Percentiles rank a stretch among this genome's conserved stretches.
phyloP scores from a whole-genome alignment of 805 yeast genomes.

The Saccharomycopsis lassenensis region DNA sequence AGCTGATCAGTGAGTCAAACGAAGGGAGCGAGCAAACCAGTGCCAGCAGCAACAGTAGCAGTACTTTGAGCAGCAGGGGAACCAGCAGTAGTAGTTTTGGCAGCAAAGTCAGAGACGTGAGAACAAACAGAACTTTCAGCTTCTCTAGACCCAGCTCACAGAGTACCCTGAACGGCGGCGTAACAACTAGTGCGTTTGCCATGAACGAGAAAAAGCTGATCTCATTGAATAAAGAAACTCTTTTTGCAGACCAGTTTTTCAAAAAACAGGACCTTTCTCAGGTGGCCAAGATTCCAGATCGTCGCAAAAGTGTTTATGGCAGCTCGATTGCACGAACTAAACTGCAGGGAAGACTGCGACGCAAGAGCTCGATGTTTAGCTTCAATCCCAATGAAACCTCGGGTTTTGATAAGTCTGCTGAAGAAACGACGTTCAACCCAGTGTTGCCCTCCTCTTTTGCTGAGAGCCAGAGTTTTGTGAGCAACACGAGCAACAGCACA shows the following conservation, averaged over 20 bases:
- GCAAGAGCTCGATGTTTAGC: not conserved
- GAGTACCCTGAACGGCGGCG: not conserved
- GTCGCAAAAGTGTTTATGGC: not conserved
- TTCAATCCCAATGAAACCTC: not conserved
- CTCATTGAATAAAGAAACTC: slow-evolving; percentile 6
- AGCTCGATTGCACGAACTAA: slow-evolving; percentile 1
- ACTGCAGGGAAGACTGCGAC: not conserved
- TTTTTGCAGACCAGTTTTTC: slow-evolving; percentile 1
- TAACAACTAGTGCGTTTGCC: slow-evolving; percentile 1
- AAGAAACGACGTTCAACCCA: not conserved
- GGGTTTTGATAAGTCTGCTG: not conserved
- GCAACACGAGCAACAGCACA: not conserved
- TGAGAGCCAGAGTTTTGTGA: not conserved
- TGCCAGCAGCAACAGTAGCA: not conserved
- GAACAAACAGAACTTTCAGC: slow-evolving; percentile 1
- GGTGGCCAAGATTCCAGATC: not conserved
- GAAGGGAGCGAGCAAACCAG: not conserved
- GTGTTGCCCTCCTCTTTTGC: slow-evolving; percentile 1
- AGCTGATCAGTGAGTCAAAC: too few relatives aligned
- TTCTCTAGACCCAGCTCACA: not conserved
- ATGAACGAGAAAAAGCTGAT: slow-evolving; percentile 3
- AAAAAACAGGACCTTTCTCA: not conserved
- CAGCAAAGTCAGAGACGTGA: slow-evolving; percentile 1
- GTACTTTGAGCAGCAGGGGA: slow-evolving; percentile 2
- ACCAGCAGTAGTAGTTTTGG: not conserved